Percentiles rank a stretch among this genome's conserved stretches.
phyloP scores from a whole-genome alignment of 108 stramenopile genomes.

The Skeletonema marinoi region DNA sequence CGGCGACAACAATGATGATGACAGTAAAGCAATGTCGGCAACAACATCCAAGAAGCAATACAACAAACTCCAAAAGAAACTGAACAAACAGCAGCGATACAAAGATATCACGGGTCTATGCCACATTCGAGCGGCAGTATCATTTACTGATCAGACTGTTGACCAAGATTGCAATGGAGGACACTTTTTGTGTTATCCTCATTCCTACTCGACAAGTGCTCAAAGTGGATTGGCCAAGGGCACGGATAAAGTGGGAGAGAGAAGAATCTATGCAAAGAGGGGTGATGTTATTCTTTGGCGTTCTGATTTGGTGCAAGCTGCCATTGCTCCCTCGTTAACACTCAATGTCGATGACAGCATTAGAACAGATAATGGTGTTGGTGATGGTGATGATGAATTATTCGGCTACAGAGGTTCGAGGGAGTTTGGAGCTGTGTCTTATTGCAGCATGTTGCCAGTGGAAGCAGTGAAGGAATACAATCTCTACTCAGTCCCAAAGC shows the following conservation, averaged over 20 bases:
- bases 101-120: constrained; percentile 43
- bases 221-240: no score
- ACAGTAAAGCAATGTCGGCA: background rate
- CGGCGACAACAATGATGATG: background rate
- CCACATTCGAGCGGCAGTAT: constrained; percentile 46
- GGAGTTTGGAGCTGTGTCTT: constrained; percentile 49
- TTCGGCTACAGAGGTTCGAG: constrained; percentile 3
- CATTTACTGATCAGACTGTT: constrained; percentile 51
- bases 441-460: constrained; percentile 51
- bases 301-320: constrained; percentile 52
- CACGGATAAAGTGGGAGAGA: background rate
- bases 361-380: background rate
- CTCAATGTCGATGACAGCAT: no score
- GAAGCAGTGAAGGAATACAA: constrained; percentile 30
- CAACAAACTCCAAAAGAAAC: constrained; percentile 9
- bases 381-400: background rate
- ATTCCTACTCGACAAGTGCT: constrained; percentile 6
- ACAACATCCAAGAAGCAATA: constrained; percentile 15
- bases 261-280: constrained; percentile 37
- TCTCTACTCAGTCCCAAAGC: constrained; percentile 29
- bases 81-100: constrained; percentile 27
- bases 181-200: constrained; percentile 50
- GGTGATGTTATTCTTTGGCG: constrained; percentile 78
- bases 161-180: constrained; percentile 36
- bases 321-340: background rate